Percentiles rank a stretch among this genome's conserved stretches.
These are phyloP conservation scores for Penicillium sp. DNA, from an alignment of 2,329 filamentous ascomycete genomes.

Conservation along the genomic window DNA sequence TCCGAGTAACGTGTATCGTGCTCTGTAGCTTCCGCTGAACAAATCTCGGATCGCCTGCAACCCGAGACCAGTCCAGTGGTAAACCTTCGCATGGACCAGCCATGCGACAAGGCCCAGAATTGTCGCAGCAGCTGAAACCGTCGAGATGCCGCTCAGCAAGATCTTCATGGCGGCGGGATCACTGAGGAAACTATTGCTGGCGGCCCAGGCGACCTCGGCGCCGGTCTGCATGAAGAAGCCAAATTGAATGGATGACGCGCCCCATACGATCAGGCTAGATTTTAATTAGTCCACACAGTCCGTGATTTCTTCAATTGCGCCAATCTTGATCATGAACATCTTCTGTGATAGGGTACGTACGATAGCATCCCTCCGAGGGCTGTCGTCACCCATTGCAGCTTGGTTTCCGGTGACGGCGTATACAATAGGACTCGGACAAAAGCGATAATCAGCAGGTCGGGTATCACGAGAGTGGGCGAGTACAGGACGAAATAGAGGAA, in stretches of 20 bases:
- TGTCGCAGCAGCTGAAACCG: constrained; percentile 29
- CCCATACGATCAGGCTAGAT: constrained; percentile 10
- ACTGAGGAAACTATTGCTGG: constrained; percentile 37
- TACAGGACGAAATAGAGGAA: constrained; percentile 40
- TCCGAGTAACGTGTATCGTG: constrained; percentile 24
- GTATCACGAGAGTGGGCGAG: constrained; percentile 41
- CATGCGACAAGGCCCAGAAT: constrained; percentile 33
- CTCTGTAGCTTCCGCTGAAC: constrained; percentile 16
- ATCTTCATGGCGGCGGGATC: constrained; percentile 43
- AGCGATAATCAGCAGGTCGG: constrained; percentile 37
- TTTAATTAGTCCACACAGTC: not conserved
- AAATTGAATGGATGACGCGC: constrained; percentile 39
- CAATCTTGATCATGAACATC: not conserved
- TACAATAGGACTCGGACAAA: constrained; percentile 33
- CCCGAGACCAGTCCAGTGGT: constrained; percentile 28
- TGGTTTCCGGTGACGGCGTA: constrained; percentile 21
- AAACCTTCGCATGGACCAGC: constrained; percentile 32
- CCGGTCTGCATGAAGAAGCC: constrained; percentile 46
- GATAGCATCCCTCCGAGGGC: constrained; percentile 30
- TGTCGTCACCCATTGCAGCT: constrained; percentile 29
- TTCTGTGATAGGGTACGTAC: constrained; percentile 21
- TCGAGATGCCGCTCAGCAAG: constrained; percentile 38
- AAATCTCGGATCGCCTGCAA: constrained; percentile 26
- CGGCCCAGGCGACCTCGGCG: constrained; percentile 43
- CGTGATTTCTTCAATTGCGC: not conserved